Evolutionary conservation across 352 stramenopile genomes (phyloP).

Genomic region (Phytophthora pistaciae): DNA sequence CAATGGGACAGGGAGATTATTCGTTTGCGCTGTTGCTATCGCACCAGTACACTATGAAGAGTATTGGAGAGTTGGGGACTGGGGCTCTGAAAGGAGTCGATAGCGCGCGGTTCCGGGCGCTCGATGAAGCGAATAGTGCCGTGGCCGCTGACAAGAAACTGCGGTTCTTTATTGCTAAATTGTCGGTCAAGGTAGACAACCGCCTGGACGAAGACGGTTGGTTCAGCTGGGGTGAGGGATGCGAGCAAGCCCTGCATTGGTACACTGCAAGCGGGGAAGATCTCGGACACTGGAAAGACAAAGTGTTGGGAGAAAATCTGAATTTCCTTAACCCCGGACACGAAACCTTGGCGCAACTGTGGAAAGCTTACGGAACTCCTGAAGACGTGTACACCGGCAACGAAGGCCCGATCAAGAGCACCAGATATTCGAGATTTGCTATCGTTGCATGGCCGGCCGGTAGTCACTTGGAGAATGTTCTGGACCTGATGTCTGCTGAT

Average conservation of each 20-base stretch:
- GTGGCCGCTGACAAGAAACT: background rate
- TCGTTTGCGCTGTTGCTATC: background rate
- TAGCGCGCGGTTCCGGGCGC: background rate
- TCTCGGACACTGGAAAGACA: background rate
- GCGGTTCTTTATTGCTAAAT: background rate
- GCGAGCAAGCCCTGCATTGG: background rate
- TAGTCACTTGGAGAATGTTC: no score
- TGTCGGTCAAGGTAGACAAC: background rate
- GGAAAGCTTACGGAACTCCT: background rate
- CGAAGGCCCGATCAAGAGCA: no score
- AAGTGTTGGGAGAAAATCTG: background rate
- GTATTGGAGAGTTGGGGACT: background rate
- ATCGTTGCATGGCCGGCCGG: no score
- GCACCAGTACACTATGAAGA: background rate
- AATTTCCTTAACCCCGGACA: background rate
- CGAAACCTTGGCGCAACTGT: background rate
- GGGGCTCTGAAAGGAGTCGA: background rate
- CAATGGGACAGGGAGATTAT: background rate
- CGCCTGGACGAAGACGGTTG: background rate
- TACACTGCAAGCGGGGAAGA: background rate
- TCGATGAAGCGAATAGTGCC: background rate
- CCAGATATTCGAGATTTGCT: no score
- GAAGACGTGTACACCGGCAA: no score
- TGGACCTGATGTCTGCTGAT: no score
- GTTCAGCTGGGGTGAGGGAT: background rate